phyloP scores from a whole-genome alignment of 345 rosid species.

The Salix dunnii region DNA sequence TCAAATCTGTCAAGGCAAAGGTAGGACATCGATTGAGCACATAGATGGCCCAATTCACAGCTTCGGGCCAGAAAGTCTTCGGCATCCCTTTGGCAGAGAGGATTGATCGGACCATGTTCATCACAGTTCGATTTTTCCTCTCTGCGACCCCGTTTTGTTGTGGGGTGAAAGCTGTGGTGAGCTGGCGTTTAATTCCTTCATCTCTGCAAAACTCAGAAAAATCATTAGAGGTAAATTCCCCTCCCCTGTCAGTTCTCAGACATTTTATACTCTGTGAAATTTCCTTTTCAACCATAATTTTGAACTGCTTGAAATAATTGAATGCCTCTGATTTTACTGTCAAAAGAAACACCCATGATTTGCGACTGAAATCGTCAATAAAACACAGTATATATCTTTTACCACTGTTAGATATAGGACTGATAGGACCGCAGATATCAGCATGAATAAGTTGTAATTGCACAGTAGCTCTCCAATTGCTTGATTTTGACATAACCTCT shows the following conservation, averaged over 20 bases:
- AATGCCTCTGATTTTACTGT: neutral
- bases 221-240: no score
- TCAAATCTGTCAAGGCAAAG: no score
- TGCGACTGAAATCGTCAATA: neutral
- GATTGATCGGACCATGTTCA: no score
- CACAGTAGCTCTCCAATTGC: neutral
- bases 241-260: no score
- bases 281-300: neutral
- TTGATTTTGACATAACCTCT: neutral
- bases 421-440: neutral
- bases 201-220: no score
- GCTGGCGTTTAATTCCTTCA: no score
- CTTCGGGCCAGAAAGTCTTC: neutral
- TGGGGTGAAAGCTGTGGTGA: no score
- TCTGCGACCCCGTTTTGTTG: no score
- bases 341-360: neutral
- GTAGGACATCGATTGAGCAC: no score
- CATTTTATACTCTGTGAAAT: neutral
- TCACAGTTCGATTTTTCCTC: no score
- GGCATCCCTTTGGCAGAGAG: neutral
- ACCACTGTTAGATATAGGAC: no score
- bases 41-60: neutral
- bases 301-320: neutral
- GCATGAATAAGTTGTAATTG: neutral
- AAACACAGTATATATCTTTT: neutral